Conservation (phyloP, 2,329 filamentous ascomycete genomes). For the Calonectria henricotiae region DNA sequence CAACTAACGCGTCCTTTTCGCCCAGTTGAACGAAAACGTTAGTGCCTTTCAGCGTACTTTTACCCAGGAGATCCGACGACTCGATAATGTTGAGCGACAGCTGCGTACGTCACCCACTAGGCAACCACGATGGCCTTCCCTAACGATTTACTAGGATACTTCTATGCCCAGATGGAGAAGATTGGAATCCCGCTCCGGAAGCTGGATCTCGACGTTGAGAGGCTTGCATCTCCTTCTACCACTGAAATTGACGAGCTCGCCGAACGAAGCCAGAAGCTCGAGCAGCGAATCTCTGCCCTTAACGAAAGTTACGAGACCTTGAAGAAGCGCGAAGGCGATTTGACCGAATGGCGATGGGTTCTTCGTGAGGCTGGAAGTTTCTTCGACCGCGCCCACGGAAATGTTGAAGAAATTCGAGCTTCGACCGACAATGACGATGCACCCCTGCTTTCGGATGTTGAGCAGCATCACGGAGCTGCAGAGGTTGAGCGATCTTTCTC, state of each 20-base stretch:
- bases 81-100: constrained; percentile 98
- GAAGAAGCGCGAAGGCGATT: constrained; percentile 96
- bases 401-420: constrained; percentile 95
- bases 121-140: constrained; percentile 40
- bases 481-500: constrained; percentile 91
- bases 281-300: constrained; percentile 90
- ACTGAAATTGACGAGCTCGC: constrained; percentile 97
- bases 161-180: constrained; percentile 96
- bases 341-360: constrained; percentile 99
- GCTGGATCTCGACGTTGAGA: constrained; percentile 91
- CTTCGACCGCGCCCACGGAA: constrained; percentile 96
- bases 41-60: constrained; percentile 98
- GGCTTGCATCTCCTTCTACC: constrained; percentile 88
- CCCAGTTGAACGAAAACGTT: constrained; percentile 90
- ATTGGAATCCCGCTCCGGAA: constrained; percentile 87
- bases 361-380: constrained; percentile 96
- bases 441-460: constrained; percentile 91
- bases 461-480: constrained; percentile 80
- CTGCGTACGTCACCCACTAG: constrained; percentile 78
- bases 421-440: constrained; percentile 94
- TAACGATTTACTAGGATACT: constrained; percentile 79
- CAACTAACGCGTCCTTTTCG: constrained; percentile 40
- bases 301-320: constrained; percentile 99
- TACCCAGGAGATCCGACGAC: constrained; percentile 95
- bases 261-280: constrained; percentile 92